Evolutionary conservation across 2,329 filamentous ascomycete species (phyloP).

Genomic region (Epichloe sibirici): DNA sequence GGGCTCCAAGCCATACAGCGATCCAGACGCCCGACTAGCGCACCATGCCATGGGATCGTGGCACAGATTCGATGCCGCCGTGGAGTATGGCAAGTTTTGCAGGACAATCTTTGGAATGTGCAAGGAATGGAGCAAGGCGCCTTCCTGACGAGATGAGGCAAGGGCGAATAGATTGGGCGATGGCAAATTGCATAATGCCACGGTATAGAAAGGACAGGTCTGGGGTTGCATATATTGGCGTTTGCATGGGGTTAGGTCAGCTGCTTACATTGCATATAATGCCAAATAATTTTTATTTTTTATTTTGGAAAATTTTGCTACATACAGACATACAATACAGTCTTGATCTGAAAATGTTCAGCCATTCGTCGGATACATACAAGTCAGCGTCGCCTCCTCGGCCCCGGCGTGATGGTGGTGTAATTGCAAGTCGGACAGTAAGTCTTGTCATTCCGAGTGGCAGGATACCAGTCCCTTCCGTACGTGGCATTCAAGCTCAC

Average conservation of each 20-base stretch:
- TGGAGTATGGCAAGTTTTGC: conserved; percentile 15
- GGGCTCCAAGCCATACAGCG: conserved; percentile 12
- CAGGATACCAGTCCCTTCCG: conserved; percentile 41
- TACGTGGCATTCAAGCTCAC: conserved; percentile 49
- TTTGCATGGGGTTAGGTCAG: neutral
- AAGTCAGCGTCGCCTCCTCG: conserved; percentile 4
- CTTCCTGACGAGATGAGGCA: neutral
- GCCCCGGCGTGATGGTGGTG: conserved; percentile 5
- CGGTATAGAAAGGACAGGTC: neutral
- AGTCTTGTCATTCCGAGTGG: conserved; percentile 26
- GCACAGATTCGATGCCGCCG: conserved; percentile 10
- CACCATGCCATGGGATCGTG: conserved; percentile 14
- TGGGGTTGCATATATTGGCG: neutral
- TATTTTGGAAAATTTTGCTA: neutral
- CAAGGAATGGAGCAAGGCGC: conserved; percentile 11
- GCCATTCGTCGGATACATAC: neutral
- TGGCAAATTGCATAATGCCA: neutral
- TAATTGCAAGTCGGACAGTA: conserved; percentile 13
- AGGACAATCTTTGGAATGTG: conserved; percentile 12
- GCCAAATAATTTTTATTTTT: neutral
- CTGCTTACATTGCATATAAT: neutral
- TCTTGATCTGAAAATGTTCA: neutral
- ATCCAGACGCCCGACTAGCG: conserved; percentile 11
- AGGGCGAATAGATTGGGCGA: neutral
- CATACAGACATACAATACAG: too few species aligned